Evolutionary conservation across 2,329 filamentous ascomycete genomes (phyloP).

Genomic region (Parascedosporium putredinis): DNA sequence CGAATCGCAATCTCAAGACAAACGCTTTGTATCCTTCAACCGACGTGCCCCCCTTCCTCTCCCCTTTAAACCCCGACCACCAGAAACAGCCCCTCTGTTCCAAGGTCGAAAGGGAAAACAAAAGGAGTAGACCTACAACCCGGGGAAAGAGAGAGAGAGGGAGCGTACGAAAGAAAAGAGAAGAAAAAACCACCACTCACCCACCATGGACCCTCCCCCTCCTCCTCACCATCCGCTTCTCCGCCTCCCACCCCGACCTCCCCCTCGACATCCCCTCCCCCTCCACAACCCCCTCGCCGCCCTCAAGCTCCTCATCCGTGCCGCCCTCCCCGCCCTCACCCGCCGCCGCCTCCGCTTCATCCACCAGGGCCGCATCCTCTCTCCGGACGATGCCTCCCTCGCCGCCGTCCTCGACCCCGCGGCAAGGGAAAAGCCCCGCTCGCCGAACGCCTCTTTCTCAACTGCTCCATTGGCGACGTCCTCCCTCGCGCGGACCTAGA

Average conservation of each 20-base stretch:
- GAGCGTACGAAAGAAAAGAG: not conserved
- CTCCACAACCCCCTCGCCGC: slow-evolving; percentile 57
- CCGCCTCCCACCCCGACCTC: slow-evolving; percentile 72
- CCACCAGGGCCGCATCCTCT: slow-evolving; percentile 74
- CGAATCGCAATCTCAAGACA: too few relatives aligned
- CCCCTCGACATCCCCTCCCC: slow-evolving; percentile 65
- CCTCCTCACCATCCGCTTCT: slow-evolving; percentile 83
- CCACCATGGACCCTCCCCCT: too few relatives aligned
- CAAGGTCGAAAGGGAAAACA: too few relatives aligned
- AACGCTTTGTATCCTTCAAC: too few relatives aligned
- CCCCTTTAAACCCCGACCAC: too few relatives aligned
- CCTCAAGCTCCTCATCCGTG: slow-evolving; percentile 74
- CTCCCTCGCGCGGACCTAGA: slow-evolving; percentile 60
- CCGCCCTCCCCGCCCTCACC: slow-evolving; percentile 51
- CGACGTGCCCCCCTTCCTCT: too few relatives aligned
- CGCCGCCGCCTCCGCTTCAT: slow-evolving; percentile 76
- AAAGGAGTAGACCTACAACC: not conserved
- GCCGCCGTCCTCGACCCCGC: slow-evolving; percentile 47
- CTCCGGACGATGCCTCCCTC: slow-evolving; percentile 58
- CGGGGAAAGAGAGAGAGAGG: not conserved
- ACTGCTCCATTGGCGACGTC: slow-evolving; percentile 79
- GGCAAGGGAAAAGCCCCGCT: slow-evolving; percentile 57
- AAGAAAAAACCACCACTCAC: slow-evolving; percentile 19
- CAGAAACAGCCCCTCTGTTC: too few relatives aligned
- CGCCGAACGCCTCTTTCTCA: slow-evolving; percentile 63